Conservation (phyloP, 768 basidiomycete genomes). For the Botryobasidium botryosum region DNA sequence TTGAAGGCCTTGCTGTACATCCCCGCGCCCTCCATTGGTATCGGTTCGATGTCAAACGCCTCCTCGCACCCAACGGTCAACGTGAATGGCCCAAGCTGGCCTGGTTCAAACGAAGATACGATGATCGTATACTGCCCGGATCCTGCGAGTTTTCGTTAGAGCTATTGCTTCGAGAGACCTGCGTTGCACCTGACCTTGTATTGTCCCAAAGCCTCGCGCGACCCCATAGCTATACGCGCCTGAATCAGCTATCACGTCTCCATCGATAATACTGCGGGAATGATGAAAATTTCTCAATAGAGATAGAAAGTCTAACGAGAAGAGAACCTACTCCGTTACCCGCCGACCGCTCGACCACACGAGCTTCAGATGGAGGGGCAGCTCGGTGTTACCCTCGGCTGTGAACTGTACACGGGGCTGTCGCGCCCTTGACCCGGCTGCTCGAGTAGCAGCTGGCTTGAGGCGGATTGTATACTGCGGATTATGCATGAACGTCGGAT, state of each 20-base stretch:
- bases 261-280: conserved; percentile 34
- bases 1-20: conserved; percentile 57
- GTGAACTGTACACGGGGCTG: conserved; percentile 25
- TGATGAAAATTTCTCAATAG: neutral
- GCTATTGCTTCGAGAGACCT: neutral
- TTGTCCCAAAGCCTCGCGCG: conserved; percentile 33
- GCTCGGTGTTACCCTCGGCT: conserved; percentile 37
- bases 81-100: conserved; percentile 45
- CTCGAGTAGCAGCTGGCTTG: conserved; percentile 19
- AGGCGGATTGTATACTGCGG: conserved; percentile 70
- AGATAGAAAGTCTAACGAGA: too few relatives aligned
- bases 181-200: conserved; percentile 31
- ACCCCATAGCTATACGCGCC: conserved; percentile 72
- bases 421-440: neutral
- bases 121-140: conserved; percentile 70
- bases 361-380: conserved; percentile 55
- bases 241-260: conserved; percentile 54
- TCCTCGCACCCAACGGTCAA: conserved; percentile 39
- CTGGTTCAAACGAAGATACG: conserved; percentile 72
- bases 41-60: conserved; percentile 41
- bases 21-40: conserved; percentile 79
- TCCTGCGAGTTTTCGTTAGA: conserved; percentile 15
- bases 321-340: conserved; percentile 46
- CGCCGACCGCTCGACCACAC: conserved; percentile 65
- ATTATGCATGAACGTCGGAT: conserved; percentile 74